Evolutionary conservation across 129 eudicot species (phyloP).

Genomic region (Rutidosis leptorrhynchoides): DNA sequence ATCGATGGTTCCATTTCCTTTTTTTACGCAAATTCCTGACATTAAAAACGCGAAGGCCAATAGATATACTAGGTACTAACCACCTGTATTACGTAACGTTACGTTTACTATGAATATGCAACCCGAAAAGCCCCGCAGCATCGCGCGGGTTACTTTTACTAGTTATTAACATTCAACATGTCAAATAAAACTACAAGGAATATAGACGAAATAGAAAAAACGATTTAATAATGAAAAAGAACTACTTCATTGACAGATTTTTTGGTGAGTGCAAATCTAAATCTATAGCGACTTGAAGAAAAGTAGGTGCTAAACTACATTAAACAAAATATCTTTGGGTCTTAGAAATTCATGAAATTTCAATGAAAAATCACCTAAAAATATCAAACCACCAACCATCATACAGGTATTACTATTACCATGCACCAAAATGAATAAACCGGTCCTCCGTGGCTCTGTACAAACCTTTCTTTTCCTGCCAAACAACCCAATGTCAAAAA

Average conservation of each 20-base stretch:
- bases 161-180: too few relatives aligned
- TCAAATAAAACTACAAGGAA: too few relatives aligned
- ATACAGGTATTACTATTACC: slow-evolving; percentile 17
- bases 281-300: background rate
- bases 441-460: slow-evolving; percentile 14
- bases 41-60: too few relatives aligned
- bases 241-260: background rate
- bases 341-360: background rate
- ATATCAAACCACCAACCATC: slow-evolving; percentile 12
- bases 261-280: background rate
- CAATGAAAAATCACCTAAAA: slow-evolving; percentile 6
- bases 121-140: too few relatives aligned
- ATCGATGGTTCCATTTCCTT: too few relatives aligned
- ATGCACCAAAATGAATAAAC: slow-evolving; percentile 5
- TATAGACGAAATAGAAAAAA: too few relatives aligned
- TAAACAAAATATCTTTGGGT: background rate
- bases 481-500: slow-evolving; percentile 7
- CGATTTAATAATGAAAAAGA: background rate
- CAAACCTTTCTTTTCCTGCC: slow-evolving; percentile 20
- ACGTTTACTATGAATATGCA: too few relatives aligned
- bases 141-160: too few relatives aligned
- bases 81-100: too few relatives aligned
- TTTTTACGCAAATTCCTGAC: too few relatives aligned
- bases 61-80: too few relatives aligned
- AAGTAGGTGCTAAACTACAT: slow-evolving; percentile 1